Evolutionary conservation across 106 monocot species (phyloP), one percentile per base, ranked within the genome.

Genomic region (Posidonia australis): DNA sequence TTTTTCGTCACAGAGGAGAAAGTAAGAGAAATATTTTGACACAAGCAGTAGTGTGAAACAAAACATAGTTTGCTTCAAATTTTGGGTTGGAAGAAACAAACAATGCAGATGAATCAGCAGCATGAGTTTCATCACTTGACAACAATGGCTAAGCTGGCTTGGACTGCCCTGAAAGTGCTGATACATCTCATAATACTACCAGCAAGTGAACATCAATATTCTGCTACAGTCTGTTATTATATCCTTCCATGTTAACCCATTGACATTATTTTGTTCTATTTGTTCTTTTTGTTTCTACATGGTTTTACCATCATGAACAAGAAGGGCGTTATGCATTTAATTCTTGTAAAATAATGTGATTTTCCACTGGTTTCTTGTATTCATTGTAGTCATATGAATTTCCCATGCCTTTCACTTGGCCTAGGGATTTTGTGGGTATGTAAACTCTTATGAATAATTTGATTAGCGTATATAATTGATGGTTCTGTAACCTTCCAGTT

Each of bases 1-100:
- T 98, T 32, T 98, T 83, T 69, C 84, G 63, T 70, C 96, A 98
- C 51, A 84, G 87, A 87, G 74, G 75, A n/a, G 90, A 90, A 80
- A 84, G 84, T 58, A 58, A 29, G 30, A 58, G 5, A 27, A 23
- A 28, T 17, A 16, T 10, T 29, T 58, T 58, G 58, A 58, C 26
- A 58, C 58, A 29, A 28, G 57, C 23, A 58, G 58, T 58, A 25
- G 58, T 58, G 28, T 58, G 58, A 58, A 22, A 24, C 12, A 24
- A 17, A 49, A 0, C 17, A 49, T 49, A 3, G 48, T 49, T 10
- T 58, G 2, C 7, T 58, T 26, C 0, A 16, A 58, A 11, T 58
- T 29, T 58, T n/a, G n/a, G 28, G 58, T 58, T 54, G 24, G 24
- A 51, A 5, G 49, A 51, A 18, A 10, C 3, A 54, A 54, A 21